These are phyloP conservation scores for Alternaria dauci DNA, from an alignment of 2,329 filamentous ascomycete genomes.

Conservation along the genomic window DNA sequence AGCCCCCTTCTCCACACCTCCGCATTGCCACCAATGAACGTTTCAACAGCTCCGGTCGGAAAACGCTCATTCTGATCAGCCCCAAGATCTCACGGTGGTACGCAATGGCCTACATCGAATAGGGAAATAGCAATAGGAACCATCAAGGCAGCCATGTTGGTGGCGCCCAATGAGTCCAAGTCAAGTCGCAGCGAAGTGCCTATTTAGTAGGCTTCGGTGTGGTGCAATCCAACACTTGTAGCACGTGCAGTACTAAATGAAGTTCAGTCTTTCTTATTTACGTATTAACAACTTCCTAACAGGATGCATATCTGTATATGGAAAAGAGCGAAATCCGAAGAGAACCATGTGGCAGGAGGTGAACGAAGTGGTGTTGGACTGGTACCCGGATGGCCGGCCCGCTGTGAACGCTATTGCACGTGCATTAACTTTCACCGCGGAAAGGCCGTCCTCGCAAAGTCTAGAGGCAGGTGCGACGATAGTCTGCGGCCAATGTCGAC, in stretches of 20 bases:
- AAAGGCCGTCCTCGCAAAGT: background rate
- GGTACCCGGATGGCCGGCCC: background rate
- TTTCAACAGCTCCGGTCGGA: slow-evolving; percentile 1
- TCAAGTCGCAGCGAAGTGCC: background rate
- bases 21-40: slow-evolving; percentile 18
- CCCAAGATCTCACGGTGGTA: background rate
- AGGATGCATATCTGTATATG: background rate
- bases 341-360: background rate
- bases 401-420: background rate
- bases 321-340: background rate
- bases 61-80: slow-evolving; percentile 3
- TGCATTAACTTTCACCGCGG: background rate
- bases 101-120: background rate
- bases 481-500: background rate
- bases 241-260: background rate
- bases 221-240: background rate
- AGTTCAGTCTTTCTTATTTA: background rate
- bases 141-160: background rate
- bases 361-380: background rate
- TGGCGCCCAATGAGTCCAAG: background rate
- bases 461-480: background rate
- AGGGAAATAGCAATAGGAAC: background rate
- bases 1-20: background rate
- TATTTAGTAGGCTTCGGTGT: background rate
- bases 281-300: background rate